phyloP scores from a whole-genome alignment of 306 rosid species.

The Begonia masoniana region DNA sequence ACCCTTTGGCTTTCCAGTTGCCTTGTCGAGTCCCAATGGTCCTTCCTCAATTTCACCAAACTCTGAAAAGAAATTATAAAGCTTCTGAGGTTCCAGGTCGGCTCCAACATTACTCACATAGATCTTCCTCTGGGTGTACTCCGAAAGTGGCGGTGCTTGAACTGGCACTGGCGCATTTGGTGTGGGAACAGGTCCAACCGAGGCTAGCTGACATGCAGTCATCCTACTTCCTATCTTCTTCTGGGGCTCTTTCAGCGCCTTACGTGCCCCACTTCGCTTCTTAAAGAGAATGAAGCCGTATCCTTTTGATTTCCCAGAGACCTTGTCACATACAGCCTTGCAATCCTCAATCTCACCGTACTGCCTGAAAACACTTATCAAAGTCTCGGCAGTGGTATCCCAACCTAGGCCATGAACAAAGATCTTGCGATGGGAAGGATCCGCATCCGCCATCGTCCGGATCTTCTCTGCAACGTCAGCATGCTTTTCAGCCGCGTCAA shows the following conservation, averaged over 20 bases:
- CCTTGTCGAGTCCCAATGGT: slow-evolving; percentile 86
- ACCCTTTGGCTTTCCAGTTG: slow-evolving; percentile 75
- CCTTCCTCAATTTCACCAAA: slow-evolving; percentile 93
- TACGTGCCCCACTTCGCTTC: slow-evolving; percentile 63
- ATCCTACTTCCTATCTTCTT: slow-evolving; percentile 81
- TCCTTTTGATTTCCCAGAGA: slow-evolving; percentile 88
- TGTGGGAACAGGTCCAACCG: slow-evolving; percentile 54
- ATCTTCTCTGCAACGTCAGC: slow-evolving; percentile 59
- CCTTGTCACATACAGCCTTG: slow-evolving; percentile 85
- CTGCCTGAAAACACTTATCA: slow-evolving; percentile 39
- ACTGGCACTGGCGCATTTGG: neutral
- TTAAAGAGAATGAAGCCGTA: slow-evolving; percentile 77
- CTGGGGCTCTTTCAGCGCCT: slow-evolving; percentile 80
- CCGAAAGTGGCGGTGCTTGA: slow-evolving; percentile 22
- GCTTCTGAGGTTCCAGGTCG: slow-evolving; percentile 62
- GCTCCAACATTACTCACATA: slow-evolving; percentile 82
- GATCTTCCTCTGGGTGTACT: slow-evolving; percentile 82
- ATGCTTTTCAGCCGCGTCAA: slow-evolving; percentile 57
- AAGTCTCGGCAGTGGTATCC: slow-evolving; percentile 73
- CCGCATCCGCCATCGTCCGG: slow-evolving; percentile 60
- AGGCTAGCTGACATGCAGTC: slow-evolving; percentile 90
- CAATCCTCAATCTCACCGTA: slow-evolving; percentile 87
- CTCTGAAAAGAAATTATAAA: slow-evolving; percentile 40
- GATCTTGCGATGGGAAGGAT: slow-evolving; percentile 65
- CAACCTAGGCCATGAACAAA: slow-evolving; percentile 88